phyloP scores from a whole-genome alignment of 1,284 basidiomycete genomes.

The Sanghuangporus sanghuang region DNA sequence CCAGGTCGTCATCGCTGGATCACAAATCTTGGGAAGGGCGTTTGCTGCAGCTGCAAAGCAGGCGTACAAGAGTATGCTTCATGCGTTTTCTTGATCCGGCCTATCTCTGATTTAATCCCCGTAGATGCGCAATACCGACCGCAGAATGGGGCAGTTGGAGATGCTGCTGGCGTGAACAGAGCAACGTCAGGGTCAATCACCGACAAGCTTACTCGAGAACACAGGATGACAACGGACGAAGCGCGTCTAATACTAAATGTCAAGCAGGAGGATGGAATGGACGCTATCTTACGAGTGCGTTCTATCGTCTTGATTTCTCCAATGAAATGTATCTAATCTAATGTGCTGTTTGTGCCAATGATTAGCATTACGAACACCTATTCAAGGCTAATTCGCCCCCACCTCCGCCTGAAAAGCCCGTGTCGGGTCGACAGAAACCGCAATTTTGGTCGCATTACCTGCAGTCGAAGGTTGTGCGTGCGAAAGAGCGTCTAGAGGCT shows the following conservation, averaged over 20 bases:
- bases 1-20: slow-evolving; percentile 78
- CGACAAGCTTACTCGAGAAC: slow-evolving; percentile 75
- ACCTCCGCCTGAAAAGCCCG: slow-evolving; percentile 47
- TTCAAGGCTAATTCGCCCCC: slow-evolving; percentile 84
- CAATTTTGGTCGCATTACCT: slow-evolving; percentile 84
- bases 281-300: slow-evolving; percentile 70
- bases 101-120: slow-evolving; percentile 17
- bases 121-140: slow-evolving; percentile 82
- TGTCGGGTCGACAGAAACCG: slow-evolving; percentile 31
- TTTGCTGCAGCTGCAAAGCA: slow-evolving; percentile 88
- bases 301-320: neutral
- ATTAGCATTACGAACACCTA: slow-evolving; percentile 87
- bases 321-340: neutral
- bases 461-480: slow-evolving; percentile 94
- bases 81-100: neutral
- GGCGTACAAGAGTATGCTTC: slow-evolving; percentile 82
- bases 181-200: slow-evolving; percentile 69
- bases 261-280: slow-evolving; percentile 70
- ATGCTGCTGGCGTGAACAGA: slow-evolving; percentile 66
- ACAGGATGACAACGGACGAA: slow-evolving; percentile 95
- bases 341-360: neutral
- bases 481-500: slow-evolving; percentile 90
- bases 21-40: slow-evolving; percentile 87
- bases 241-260: slow-evolving; percentile 91
- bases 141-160: slow-evolving; percentile 49